Base-by-base conservation (phyloP, 2,329 filamentous ascomycete species). In the Periconia digitata region DNA sequence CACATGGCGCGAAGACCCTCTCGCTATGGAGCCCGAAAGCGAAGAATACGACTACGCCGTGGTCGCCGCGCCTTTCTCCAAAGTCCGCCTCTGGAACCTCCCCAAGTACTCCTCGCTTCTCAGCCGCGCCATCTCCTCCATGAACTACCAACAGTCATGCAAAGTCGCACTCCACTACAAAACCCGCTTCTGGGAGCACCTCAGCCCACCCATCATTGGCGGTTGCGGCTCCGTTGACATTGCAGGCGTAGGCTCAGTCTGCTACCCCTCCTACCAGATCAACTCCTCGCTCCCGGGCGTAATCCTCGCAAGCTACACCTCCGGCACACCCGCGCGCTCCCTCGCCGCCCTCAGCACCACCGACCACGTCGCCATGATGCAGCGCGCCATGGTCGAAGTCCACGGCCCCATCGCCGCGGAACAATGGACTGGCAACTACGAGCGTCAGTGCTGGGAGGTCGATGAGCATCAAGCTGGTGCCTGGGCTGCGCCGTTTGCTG, bases 131-230 rank as follows among this genome's bases (percentile, higher is more conserved):
- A 80, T 81, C 56, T 64, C 56, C 20, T 68, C 69, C 15, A 70
- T 81, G 49, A 79, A 79, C 54, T 81, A 81, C 62, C 62, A 72
- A 20, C 75, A 74, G 20, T 69, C 72, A 1, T 81, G 78, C 62
- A 81, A 82, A 64, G 79, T 89, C 0, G 82, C 85, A 0, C 77
- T 89, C 2, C 84, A 86, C 66, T 90, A 86, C 73, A 74, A 79
- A 48, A 83, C 85, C 0, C 82, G 86, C 1, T 82, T 82, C 70
- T 82, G 79, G 79, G 79, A 82, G 51, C 75, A 81, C 48, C 66
- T 79, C 8, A 64, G 69, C 2, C 65, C 73, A 1, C 79, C 81
- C 5, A 89, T 89, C 63, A 75, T 81, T 50, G 86, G 86, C 12
- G 82, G 84, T 6, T 88, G 85, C 60, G 80, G 79, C 39, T 76